phyloP scores from a whole-genome alignment of 192 early-diverging fungal genomes.

The Backusella circina region DNA sequence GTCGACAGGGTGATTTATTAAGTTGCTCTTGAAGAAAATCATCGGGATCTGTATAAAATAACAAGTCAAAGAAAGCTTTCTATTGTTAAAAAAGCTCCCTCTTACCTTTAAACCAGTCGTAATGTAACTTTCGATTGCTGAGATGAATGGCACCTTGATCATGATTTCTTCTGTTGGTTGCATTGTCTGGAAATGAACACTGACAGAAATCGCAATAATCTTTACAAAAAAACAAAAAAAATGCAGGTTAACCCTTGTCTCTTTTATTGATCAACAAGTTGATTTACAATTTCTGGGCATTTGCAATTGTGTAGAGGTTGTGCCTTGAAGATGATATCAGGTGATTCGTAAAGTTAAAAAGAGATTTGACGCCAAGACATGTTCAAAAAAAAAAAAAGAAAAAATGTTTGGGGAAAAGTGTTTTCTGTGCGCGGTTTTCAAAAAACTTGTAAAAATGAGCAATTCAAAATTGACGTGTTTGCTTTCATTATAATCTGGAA shows the following conservation, averaged over 20 bases:
- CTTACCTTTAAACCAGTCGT: constrained; percentile 36
- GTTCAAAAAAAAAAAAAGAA: constrained; percentile 1
- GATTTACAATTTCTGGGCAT: constrained; percentile 22
- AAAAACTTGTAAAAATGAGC: no score
- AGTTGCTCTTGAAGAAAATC: constrained; percentile 33
- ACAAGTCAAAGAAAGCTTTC: neutral
- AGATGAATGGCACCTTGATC: constrained; percentile 30
- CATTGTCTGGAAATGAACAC: constrained; percentile 41
- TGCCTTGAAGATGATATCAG: neutral
- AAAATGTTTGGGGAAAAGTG: neutral
- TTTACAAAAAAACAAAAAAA: neutral
- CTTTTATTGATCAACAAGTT: neutral
- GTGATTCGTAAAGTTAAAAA: neutral
- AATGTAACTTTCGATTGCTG: constrained; percentile 29
- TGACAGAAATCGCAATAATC: constrained; percentile 44
- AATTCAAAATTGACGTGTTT: no score
- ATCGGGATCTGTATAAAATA: constrained; percentile 19
- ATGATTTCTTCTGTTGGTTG: constrained; percentile 35
- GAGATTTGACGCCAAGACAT: neutral
- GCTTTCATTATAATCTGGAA: no score
- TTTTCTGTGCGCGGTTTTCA: no score
- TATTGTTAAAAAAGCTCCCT: neutral
- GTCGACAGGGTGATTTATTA: constrained; percentile 34
- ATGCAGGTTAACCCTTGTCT: neutral
- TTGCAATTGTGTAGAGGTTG: neutral